Percentiles rank a stretch among this genome's conserved stretches.
These are phyloP conservation scores for Curvularia eragrostidis DNA, from an alignment of 2,329 filamentous ascomycete species.

Conservation along the genomic window DNA sequence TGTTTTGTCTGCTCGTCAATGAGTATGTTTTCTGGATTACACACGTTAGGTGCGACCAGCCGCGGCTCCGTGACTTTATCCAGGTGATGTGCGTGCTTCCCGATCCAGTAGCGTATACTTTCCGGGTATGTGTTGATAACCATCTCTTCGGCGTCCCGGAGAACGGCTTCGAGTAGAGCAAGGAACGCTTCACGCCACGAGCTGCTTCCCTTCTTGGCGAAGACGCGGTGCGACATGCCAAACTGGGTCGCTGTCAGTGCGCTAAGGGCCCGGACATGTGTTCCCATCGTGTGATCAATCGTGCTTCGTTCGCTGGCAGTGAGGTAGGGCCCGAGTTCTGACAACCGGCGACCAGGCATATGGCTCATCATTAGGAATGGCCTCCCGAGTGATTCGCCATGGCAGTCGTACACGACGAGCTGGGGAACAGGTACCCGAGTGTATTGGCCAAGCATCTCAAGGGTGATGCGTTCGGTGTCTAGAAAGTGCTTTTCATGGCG, in stretches of 20 bases:
- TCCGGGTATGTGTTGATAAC: constrained; percentile 64
- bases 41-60: constrained; percentile 60
- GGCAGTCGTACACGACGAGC: constrained; percentile 49
- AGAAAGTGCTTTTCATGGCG: constrained; percentile 53
- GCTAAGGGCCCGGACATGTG: constrained; percentile 52
- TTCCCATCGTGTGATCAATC: constrained; percentile 52
- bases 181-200: constrained; percentile 63
- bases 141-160: constrained; percentile 66
- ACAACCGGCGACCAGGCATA: constrained; percentile 44
- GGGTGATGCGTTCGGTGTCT: constrained; percentile 48
- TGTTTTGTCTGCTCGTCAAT: constrained; percentile 57
- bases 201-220: constrained; percentile 53
- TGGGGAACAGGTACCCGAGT: constrained; percentile 49
- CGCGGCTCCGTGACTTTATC: constrained; percentile 60
- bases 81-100: constrained; percentile 53
- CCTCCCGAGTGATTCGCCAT: constrained; percentile 36
- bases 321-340: constrained; percentile 41
- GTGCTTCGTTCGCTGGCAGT: constrained; percentile 43
- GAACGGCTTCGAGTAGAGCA: constrained; percentile 58
- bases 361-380: constrained; percentile 46
- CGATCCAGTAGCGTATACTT: constrained; percentile 59
- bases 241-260: constrained; percentile 58
- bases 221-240: constrained; percentile 58
- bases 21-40: constrained; percentile 58
- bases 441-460: constrained; percentile 49